Base-by-base conservation (phyloP, 768 basidiomycete genomes). In the Agaricus blazei region DNA sequence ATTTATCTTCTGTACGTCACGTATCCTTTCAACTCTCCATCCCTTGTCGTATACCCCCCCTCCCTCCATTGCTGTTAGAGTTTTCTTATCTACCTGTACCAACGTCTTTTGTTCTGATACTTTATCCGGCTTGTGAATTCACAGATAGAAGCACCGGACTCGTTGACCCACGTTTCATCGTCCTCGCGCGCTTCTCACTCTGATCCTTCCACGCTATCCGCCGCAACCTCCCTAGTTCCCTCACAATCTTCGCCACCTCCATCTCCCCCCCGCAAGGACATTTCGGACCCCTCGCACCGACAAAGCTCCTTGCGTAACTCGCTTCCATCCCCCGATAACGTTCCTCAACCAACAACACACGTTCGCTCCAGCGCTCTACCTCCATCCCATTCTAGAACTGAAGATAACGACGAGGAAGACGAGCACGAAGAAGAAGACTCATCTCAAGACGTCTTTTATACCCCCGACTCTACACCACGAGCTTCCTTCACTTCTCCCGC, bases 371-470 rank as follows among this genome's bases (percentile, higher is more conserved):
- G 70, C 38, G 47, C 26, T 49, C 34, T 15, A 12, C 27, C 48
- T 19, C 48, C 53, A 15, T n/a, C 40, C 27, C 14, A 15, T 36
- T 54, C 45, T 23, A 19, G 12, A 40, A n/a, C 12, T 29, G 26
- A 43, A 31, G 47, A 41, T 28, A 7, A n/a, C 12, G 26, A 28
- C 23, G 23, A 51, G 11, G 47, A 45, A 24, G 51, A 52, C 34
- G 51, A 52, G 15, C 42, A 44, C 4, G 60, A 52, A 40, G 60
- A 61, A 31, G 65, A 67, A 28, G 56, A 63, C 36, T 56, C 54
- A 19, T 15, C 54, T 3, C 54, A 48, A n/a, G 81, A 81, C 60
- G 70, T 77, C 26, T 88, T 84, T 67, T 88, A 82, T 65, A 88
- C 85, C 1, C 84, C 85, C 15, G 70, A 74, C 56, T 70, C 79